Base-by-base conservation (phyloP, 192 early-diverging fungal species). In the Rhizophagus clarus region DNA sequence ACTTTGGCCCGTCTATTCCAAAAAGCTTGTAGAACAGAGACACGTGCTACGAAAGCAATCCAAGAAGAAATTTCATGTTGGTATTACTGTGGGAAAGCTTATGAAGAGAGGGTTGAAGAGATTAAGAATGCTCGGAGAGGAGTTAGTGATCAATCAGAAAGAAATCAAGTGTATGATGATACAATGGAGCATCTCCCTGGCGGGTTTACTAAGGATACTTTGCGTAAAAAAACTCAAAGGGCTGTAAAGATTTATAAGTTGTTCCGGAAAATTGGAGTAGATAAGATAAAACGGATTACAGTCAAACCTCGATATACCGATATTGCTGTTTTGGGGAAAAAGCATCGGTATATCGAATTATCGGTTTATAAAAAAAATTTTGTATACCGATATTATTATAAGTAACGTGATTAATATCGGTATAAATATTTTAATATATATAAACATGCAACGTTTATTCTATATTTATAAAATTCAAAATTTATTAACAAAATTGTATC, bases 221-320 rank as follows among this genome's bases (percentile, higher is more conserved):
- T 74, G 73, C 49, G 49, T 34, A 72, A 74, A 61, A 74, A 61
- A 34, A 74, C 73, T 60, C 56, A 61, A 74, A 74, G 69, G 40
- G 37, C 37, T 29, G 40, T 40, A n/a, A 37, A 31, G 24, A 73
- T 73, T 56, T 73, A n/a, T 45, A 73, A 51, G 24, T 28, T 73
- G 40, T 73, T 73, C 22, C 6, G 42, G 28, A 56, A 56, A 29
- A 73, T 73, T 34, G 67, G 67, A 34, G 17, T 69, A 14, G 40
- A 73, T 49, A 73, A 73, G 22, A 73, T 49, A 31, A 56, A 56
- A 26, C 24, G 15, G 51, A 34, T 73, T n/a, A n/a, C n/a, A n/a
- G n/a, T n/a, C n/a, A n/a, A n/a, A n/a, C n/a, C n/a, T n/a, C n/a
- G n/a, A n/a, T n/a, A n/a, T n/a, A n/a, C n/a, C n/a, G n/a, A n/a